Conservation (phyloP, 2,329 filamentous ascomycete species). For the Sarocladium brachiariae region DNA sequence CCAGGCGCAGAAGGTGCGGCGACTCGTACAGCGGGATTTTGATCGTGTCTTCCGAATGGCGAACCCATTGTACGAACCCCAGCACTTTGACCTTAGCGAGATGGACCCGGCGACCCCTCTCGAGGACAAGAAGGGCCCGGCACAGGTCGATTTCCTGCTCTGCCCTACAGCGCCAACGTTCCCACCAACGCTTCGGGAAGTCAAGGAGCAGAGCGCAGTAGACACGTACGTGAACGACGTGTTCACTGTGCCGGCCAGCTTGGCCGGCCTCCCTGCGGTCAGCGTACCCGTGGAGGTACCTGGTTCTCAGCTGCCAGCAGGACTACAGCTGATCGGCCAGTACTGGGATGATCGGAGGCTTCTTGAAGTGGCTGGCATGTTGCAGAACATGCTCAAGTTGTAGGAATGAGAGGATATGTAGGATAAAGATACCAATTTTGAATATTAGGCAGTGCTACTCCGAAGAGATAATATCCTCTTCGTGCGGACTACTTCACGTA, state of each 20-base stretch:
- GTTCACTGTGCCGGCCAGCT: slow-evolving; percentile 88
- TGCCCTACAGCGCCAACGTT: slow-evolving; percentile 79
- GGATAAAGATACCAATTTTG: too few relatives aligned
- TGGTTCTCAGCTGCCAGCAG: slow-evolving; percentile 30
- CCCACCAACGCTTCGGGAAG: slow-evolving; percentile 56
- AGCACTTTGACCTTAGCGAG: slow-evolving; percentile 54
- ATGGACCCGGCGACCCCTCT: slow-evolving; percentile 45
- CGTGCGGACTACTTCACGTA: too few relatives aligned
- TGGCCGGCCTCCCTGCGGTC: slow-evolving; percentile 84
- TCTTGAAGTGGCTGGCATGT: slow-evolving; percentile 47
- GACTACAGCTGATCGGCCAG: slow-evolving; percentile 74
- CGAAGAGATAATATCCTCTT: too few relatives aligned
- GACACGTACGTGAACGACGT: slow-evolving; percentile 89
- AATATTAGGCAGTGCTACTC: too few relatives aligned
- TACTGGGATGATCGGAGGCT: slow-evolving; percentile 67
- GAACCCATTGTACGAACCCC: slow-evolving; percentile 58
- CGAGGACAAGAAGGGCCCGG: slow-evolving; percentile 49
- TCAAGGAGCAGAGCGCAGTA: slow-evolving; percentile 51
- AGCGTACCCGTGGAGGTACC: slow-evolving; percentile 57
- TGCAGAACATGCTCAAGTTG: slow-evolving; percentile 27
- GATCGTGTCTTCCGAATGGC: slow-evolving; percentile 63
- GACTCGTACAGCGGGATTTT: slow-evolving; percentile 81
- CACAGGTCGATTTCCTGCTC: slow-evolving; percentile 76
- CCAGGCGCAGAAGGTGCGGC: slow-evolving; percentile 80
- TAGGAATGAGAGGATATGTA: slow-evolving; percentile 9